Percentiles rank a stretch among this genome's conserved stretches.
Evolutionary conservation across 1,284 basidiomycete species (phyloP).

Genomic region (Irpex rosettiformis): DNA sequence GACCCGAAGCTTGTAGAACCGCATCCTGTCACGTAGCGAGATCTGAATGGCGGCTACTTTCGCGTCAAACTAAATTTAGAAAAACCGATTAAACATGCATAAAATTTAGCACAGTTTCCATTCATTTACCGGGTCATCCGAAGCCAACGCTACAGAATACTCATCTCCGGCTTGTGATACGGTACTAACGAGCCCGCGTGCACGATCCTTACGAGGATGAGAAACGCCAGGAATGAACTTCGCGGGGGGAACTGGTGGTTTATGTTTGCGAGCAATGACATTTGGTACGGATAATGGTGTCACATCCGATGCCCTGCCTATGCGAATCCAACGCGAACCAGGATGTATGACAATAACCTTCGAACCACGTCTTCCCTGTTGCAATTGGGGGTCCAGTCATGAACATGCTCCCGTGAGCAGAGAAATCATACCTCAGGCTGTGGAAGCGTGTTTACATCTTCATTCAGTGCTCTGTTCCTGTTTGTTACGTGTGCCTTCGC

Average conservation of each 20-base stretch:
- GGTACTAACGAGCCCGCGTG: constrained; percentile 20
- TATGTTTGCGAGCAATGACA: constrained; percentile 72
- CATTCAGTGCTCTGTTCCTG: constrained; percentile 37
- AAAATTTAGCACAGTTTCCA: neutral
- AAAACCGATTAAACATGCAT: neutral
- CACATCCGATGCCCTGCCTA: constrained; percentile 90
- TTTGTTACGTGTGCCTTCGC: constrained; percentile 25
- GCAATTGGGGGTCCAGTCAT: constrained; percentile 16
- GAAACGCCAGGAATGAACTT: constrained; percentile 47
- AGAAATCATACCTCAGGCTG: constrained; percentile 41
- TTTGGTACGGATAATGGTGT: constrained; percentile 72
- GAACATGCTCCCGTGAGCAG: constrained; percentile 14
- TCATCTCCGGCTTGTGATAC: constrained; percentile 37
- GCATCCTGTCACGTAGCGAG: constrained; percentile 81
- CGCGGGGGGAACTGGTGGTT: constrained; percentile 38
- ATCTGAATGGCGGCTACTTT: constrained; percentile 71
- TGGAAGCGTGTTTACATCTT: constrained; percentile 30
- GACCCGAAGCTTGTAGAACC: constrained; percentile 83
- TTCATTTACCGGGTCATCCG: constrained; percentile 59
- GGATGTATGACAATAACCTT: constrained; percentile 91
- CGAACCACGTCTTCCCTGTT: constrained; percentile 58
- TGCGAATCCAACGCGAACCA: constrained; percentile 82
- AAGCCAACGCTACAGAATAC: constrained; percentile 38
- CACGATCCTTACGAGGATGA: constrained; percentile 42
- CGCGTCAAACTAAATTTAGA: constrained; percentile 53